Evolutionary conservation across 768 basidiomycete species (phyloP).

Genomic region (Flagelloscypha sp.): DNA sequence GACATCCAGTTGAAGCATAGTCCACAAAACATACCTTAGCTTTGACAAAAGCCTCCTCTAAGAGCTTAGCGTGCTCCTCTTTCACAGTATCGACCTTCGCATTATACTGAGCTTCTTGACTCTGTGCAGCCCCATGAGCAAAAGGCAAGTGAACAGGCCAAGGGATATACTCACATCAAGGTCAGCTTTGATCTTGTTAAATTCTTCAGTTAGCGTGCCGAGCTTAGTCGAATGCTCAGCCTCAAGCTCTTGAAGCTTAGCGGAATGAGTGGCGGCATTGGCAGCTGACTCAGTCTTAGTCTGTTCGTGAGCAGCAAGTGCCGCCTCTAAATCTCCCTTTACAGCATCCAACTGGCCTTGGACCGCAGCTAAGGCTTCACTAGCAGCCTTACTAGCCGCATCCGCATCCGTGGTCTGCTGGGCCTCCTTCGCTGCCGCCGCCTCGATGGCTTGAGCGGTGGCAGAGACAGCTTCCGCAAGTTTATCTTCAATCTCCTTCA

Average conservation of each 20-base stretch:
- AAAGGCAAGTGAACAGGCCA: slow-evolving; percentile 2
- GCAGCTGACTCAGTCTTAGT: slow-evolving; percentile 35
- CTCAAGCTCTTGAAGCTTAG: slow-evolving; percentile 45
- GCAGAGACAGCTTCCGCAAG: slow-evolving; percentile 39
- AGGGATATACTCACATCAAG: slow-evolving; percentile 46
- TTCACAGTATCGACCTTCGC: slow-evolving; percentile 59
- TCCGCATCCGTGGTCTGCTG: slow-evolving; percentile 36
- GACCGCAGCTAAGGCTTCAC: slow-evolving; percentile 36
- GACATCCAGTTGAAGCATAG: not conserved
- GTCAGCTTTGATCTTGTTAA: slow-evolving; percentile 48
- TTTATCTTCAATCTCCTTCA: slow-evolving; percentile 48
- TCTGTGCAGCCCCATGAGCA: slow-evolving; percentile 29
- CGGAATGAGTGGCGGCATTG: slow-evolving; percentile 38
- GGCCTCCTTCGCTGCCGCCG: slow-evolving; percentile 37
- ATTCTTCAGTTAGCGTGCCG: slow-evolving; percentile 44
- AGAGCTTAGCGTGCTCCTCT: slow-evolving; percentile 50
- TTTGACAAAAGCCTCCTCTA: slow-evolving; percentile 66
- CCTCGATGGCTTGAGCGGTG: slow-evolving; percentile 39
- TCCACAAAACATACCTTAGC: slow-evolving; percentile 51
- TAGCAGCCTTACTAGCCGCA: slow-evolving; percentile 33
- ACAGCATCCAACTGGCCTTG: slow-evolving; percentile 37
- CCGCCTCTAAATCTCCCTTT: slow-evolving; percentile 36
- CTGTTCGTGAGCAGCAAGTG: slow-evolving; percentile 40
- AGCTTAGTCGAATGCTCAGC: slow-evolving; percentile 39
- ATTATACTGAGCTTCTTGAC: slow-evolving; percentile 61